These are phyloP conservation scores for Quercus ilex DNA, from an alignment of 306 rosid genomes.

Conservation along the genomic window DNA sequence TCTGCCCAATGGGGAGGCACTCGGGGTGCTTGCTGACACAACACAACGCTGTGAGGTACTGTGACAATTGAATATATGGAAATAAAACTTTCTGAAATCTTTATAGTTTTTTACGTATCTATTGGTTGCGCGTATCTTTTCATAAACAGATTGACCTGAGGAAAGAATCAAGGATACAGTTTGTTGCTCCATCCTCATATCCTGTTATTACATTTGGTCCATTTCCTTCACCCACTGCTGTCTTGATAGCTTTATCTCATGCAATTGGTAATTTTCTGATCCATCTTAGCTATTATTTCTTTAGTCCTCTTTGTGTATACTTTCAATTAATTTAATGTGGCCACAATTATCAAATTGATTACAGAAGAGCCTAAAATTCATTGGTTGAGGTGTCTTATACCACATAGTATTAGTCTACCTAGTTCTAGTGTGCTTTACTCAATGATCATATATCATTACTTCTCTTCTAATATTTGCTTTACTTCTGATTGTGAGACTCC, in stretches of 20 bases:
- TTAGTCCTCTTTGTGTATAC: background rate
- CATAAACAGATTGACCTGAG: constrained; percentile 77
- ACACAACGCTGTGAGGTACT: constrained; percentile 88
- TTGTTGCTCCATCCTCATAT: constrained; percentile 66
- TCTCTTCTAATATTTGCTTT: background rate
- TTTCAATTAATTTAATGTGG: background rate
- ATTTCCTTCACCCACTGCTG: constrained; percentile 70
- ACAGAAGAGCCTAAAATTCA: background rate
- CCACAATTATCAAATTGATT: background rate
- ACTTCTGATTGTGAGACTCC: too few relatives aligned
- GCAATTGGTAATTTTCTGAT: constrained; percentile 67
- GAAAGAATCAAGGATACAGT: constrained; percentile 60
- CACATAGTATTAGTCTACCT: too few relatives aligned
- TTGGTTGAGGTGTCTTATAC: background rate
- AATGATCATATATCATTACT: background rate
- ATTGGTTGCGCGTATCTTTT: constrained; percentile 19
- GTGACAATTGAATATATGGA: constrained; percentile 20
- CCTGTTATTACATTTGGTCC: constrained; percentile 91
- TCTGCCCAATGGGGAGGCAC: constrained; percentile 82
- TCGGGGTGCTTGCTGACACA: constrained; percentile 93
- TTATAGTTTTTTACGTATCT: constrained; percentile 11
- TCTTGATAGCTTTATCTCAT: constrained; percentile 67
- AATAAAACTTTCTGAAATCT: constrained; percentile 11
- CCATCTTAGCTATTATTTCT: background rate
- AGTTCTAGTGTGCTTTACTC: background rate